Evolutionary conservation across 2,329 filamentous ascomycete species (phyloP), one percentile per base, ranked within the genome.

Genomic region (Colletotrichum caudatum): DNA sequence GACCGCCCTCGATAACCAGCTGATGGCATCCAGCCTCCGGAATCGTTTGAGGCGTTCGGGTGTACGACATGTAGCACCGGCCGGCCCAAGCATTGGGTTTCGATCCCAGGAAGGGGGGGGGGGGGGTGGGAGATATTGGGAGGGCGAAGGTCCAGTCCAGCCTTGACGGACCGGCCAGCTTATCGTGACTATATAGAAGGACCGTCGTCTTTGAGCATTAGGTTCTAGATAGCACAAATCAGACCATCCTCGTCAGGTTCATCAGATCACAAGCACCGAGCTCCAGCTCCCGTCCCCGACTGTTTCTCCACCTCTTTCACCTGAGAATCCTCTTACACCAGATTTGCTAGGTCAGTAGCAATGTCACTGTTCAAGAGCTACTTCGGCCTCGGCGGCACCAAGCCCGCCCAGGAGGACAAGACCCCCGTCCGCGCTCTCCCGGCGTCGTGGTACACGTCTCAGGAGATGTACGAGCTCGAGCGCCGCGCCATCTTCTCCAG

Each of bases 381-480:
- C 73, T 79, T 86, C 66, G 81, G 82, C 64, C 75, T 82, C 20
- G 48, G 69, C 58, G 35, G 53, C 68, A 29, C 46, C n/a, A 54
- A 37, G 57, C 67, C 75, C 23, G 64, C 73, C 18, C 74, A 77
- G 62, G 73, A 78, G 35, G 74, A 73, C 77, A 80, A 75, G 75
- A 74, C 60, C 75, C 83, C 60, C 2, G 71, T 69, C 41, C 75
- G 79, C 50, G 81, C 86, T 26, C 78, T 89, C 1, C 87, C 87
- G 2, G 81, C 8, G 11, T 84, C 83, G 16, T 89, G 86, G 87
- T 89, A 86, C 77, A 83, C 79, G 16, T 85, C 84, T 5, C 78
- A 80, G n/a, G 84, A 85, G 72, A 86, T 89, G 81, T 89, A 87
- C 74, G 83, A 89, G 75, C 84, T 90, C 1, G 88, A 90, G 77